Evolutionary conservation across 2,329 filamentous ascomycete genomes (phyloP).

Genomic region (Diaporthe ilicicola): DNA sequence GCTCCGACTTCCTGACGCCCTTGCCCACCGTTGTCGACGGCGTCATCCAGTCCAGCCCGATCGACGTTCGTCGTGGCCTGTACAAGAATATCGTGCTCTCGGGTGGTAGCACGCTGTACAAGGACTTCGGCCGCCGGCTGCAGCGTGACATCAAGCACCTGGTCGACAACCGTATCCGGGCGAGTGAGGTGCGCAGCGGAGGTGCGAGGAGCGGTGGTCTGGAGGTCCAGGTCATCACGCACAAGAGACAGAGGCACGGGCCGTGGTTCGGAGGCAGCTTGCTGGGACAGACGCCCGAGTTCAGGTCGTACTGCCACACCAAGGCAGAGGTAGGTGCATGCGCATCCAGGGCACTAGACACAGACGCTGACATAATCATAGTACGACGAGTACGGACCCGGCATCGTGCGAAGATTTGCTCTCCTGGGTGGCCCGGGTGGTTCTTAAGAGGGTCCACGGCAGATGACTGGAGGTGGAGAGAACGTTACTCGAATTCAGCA

Average conservation of each 20-base stretch:
- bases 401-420: constrained; percentile 94
- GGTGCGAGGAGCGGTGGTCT: constrained; percentile 92
- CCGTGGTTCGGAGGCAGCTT: constrained; percentile 99
- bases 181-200: constrained; percentile 90
- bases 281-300: constrained; percentile 96
- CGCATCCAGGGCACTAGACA: neutral
- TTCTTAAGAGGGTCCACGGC: constrained; percentile 56
- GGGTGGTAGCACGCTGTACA: constrained; percentile 96
- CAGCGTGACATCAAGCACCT: constrained; percentile 97
- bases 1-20: constrained; percentile 96
- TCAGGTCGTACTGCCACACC: constrained; percentile 98
- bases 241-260: constrained; percentile 96
- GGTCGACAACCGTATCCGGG: constrained; percentile 90
- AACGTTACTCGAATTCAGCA: constrained; percentile 1
- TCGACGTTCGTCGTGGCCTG: constrained; percentile 93
- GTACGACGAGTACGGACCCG: constrained; percentile 96
- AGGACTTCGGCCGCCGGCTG: constrained; percentile 94
- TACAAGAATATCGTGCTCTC: constrained; percentile 99
- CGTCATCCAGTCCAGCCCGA: constrained; percentile 96
- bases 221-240: constrained; percentile 96
- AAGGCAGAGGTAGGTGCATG: constrained; percentile 70
- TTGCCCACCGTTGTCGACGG: constrained; percentile 93
- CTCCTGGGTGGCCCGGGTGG: constrained; percentile 91
- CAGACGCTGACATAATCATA: constrained; percentile 48
- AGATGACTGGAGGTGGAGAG: neutral